Base-by-base conservation (phyloP, 2,329 filamentous ascomycete genomes). In the Xylariaceae sp. region DNA sequence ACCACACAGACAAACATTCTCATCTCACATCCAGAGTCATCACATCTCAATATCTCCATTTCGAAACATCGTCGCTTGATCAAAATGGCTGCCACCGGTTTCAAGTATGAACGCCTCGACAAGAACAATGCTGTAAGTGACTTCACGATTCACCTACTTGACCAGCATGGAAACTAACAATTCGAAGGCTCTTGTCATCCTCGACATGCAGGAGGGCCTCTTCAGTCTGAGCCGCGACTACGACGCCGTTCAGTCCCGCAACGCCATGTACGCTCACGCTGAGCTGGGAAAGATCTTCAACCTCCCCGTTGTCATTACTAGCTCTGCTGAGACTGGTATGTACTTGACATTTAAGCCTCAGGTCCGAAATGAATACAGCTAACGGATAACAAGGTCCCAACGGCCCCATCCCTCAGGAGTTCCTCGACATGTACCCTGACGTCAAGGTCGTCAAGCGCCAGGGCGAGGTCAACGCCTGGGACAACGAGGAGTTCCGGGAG, bases 391-490 rank as follows among this genome's bases (percentile, higher is more conserved):
- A 51, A 73, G 88, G 88, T 3, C 88, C 88, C 53, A 92, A 91
- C 70, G 88, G 88, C 1, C 84, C 82, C 1, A 75, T 91, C 1
- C 85, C 87, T 8, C 83, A 86, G 67, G 88, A 90, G 68, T 88
- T 92, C 62, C 71, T 82, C 4, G 78, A 85, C 10, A 81, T 86
- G 82, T 86, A 89, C 69, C 88, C 88, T 30, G 74, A 82, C 51
- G 83, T 85, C 0, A 82, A 88, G 0, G 75, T 90, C 9, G 82
- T 92, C 69, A 77, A 80, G 66, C 84, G 88, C 42, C 80, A 87
- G 62, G 88, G 88, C 45, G 86, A 92, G 69, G 87, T 92, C 68
- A 82, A 90, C 69, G 88, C 88, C 2, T 90, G 87, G 88, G 89
- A 92, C 70, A 90, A 89, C 66, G 66, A 79, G 2, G 82, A 88